These are phyloP conservation scores for Isoetes taiwanensis DNA, from an alignment of 75 land plant species.

Conservation along the genomic window DNA sequence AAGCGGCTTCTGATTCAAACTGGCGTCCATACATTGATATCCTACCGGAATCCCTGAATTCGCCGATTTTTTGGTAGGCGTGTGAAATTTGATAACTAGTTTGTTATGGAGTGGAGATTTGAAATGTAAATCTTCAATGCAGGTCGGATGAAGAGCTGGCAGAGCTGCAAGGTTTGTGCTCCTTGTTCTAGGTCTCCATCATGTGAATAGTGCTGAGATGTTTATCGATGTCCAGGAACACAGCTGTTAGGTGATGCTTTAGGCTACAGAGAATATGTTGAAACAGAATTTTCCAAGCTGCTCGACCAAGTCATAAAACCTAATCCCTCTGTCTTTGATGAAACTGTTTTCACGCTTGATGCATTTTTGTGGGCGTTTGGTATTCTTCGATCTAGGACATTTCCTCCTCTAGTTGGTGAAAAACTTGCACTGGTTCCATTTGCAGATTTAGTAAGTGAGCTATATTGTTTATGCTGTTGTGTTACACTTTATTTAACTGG, in stretches of 20 bases:
- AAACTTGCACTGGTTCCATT: slow-evolving; percentile 71
- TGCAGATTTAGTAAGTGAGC: slow-evolving; percentile 62
- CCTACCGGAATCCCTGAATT: slow-evolving; percentile 49
- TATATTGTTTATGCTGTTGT: not conserved
- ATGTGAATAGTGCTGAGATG: too few relatives aligned
- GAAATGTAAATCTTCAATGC: slow-evolving; percentile 37
- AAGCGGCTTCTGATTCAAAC: slow-evolving; percentile 22
- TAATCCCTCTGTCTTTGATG: slow-evolving; percentile 50
- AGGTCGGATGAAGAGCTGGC: slow-evolving; percentile 88
- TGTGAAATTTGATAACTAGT: not conserved
- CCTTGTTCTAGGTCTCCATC: too few relatives aligned
- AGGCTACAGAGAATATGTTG: slow-evolving; percentile 58
- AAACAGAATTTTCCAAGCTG: slow-evolving; percentile 50
- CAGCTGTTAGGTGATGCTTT: slow-evolving; percentile 62
- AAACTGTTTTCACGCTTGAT: slow-evolving; percentile 31
- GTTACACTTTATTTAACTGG: not conserved
- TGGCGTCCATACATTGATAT: slow-evolving; percentile 55
- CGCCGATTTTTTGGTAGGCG: slow-evolving; percentile 68
- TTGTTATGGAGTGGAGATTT: not conserved
- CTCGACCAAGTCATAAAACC: slow-evolving; percentile 48
- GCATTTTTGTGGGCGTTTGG: slow-evolving; percentile 94
- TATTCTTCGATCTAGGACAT: slow-evolving; percentile 77
- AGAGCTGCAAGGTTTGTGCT: slow-evolving; percentile 59
- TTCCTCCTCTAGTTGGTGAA: slow-evolving; percentile 66
- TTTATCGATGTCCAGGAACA: slow-evolving; percentile 49